Conservation (phyloP, 495 filamentous ascomycete genomes). For the Viridothelium virens region DNA sequence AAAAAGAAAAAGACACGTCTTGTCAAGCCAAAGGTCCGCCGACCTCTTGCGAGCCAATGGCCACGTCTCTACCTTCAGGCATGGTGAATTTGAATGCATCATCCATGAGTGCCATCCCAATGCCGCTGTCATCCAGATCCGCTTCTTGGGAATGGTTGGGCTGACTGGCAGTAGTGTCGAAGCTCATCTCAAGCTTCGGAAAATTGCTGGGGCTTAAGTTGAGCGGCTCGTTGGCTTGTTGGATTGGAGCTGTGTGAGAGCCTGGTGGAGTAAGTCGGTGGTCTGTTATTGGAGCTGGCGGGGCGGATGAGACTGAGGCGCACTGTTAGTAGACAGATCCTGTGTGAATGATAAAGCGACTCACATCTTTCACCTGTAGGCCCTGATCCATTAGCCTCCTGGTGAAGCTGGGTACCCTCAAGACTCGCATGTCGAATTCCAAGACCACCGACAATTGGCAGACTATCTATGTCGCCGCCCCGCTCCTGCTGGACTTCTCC, state of each 20-base stretch:
- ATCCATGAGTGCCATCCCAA: conserved; percentile 56
- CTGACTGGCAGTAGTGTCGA: conserved; percentile 19
- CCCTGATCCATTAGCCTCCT: neutral
- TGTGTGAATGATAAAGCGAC: neutral
- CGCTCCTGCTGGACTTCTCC: neutral
- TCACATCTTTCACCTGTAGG: neutral
- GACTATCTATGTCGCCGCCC: neutral
- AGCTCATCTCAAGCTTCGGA: conserved; percentile 20
- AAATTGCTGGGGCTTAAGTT: conserved; percentile 4
- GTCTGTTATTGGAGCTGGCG: neutral
- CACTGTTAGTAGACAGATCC: neutral
- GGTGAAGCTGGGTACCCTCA: neutral
- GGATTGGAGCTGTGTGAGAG: neutral
- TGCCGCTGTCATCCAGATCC: conserved; percentile 61
- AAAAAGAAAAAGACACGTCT: neutral
- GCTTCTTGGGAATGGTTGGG: conserved; percentile 17
- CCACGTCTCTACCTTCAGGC: neutral
- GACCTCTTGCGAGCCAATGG: neutral
- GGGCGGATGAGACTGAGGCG: neutral
- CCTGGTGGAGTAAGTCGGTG: neutral
- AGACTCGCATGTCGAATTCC: neutral
- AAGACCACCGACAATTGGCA: neutral
- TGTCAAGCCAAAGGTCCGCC: neutral
- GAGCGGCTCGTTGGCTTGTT: conserved; percentile 8
- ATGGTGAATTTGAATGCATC: conserved; percentile 47